Evolutionary conservation across 331 rosid species (phyloP).

Genomic region (Pyrus hybrid): DNA sequence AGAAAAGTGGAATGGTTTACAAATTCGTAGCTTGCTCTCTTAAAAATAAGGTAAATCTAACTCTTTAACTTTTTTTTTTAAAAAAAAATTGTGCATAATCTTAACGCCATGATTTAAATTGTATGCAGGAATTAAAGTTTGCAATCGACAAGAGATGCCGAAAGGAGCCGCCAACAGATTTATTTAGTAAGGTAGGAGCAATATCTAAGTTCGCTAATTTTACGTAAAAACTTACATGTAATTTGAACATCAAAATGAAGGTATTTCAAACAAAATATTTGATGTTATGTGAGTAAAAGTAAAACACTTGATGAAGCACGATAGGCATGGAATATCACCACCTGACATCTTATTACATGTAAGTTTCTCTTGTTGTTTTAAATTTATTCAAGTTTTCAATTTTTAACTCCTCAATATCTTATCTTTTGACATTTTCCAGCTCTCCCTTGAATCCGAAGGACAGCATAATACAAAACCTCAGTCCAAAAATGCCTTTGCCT

Average conservation of each 20-base stretch:
- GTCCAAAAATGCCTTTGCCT: slow-evolving; percentile 21
- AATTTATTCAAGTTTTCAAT: too few species aligned
- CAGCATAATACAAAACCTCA: slow-evolving; percentile 22
- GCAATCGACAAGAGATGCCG: slow-evolving; percentile 20
- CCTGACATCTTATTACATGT: fast-evolving
- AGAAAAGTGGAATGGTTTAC: slow-evolving; percentile 19
- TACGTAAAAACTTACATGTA: too few species aligned
- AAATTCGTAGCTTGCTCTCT: slow-evolving; percentile 3
- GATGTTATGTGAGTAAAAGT: too few species aligned
- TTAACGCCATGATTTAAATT: not conserved
- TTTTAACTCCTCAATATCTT: not conserved
- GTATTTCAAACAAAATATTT: too few species aligned
- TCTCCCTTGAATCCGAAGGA: slow-evolving; percentile 48
- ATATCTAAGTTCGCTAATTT: not conserved
- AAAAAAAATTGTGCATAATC: too few species aligned
- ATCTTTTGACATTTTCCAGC: slow-evolving; percentile 23
- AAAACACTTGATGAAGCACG: too few species aligned
- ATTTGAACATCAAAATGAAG: fast-evolving
- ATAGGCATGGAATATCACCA: too few species aligned
- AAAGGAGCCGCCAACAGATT: slow-evolving; percentile 51
- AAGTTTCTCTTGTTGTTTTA: not conserved
- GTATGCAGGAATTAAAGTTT: slow-evolving; percentile 28
- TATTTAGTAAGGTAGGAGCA: slow-evolving; percentile 49
- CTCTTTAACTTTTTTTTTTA: too few species aligned
- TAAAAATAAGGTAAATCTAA: slow-evolving; percentile 18